Conservation (phyloP, 164 flowering plant genomes). For the Berberis vulgaris region DNA sequence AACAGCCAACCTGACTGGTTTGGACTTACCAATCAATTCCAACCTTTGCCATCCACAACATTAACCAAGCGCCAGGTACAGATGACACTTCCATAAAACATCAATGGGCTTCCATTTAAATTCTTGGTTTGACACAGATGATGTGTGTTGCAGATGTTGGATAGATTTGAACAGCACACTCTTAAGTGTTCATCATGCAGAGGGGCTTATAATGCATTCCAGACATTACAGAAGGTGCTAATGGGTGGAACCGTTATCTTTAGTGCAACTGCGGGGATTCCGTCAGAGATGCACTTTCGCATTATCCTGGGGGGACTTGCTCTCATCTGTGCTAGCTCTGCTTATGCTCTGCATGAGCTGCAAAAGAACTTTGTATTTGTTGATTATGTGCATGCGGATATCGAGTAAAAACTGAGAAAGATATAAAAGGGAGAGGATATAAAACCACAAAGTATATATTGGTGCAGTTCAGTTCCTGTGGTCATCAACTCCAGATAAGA, state of each 20-base stretch:
- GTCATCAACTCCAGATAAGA: neutral
- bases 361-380: slow-evolving; percentile 77
- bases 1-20: slow-evolving; percentile 88
- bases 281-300: slow-evolving; percentile 46
- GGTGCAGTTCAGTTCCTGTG: neutral
- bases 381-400: slow-evolving; percentile 88
- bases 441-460: neutral
- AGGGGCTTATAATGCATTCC: slow-evolving; percentile 52
- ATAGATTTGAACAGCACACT: slow-evolving; percentile 92
- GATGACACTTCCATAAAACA: neutral
- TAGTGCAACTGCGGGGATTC: slow-evolving; percentile 68
- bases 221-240: slow-evolving; percentile 48
- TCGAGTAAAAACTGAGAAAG: slow-evolving; percentile 30
- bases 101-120: neutral
- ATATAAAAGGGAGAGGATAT: neutral
- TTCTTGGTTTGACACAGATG: neutral
- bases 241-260: slow-evolving; percentile 48
- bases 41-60: slow-evolving; percentile 64
- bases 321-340: slow-evolving; percentile 47
- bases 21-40: slow-evolving; percentile 27
- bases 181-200: slow-evolving; percentile 78
- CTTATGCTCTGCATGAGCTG: slow-evolving; percentile 54
- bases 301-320: slow-evolving; percentile 51
- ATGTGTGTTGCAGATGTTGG: slow-evolving; percentile 63
- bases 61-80: slow-evolving; percentile 79